phyloP scores from a whole-genome alignment of 2,329 filamentous ascomycete genomes.

The Trichoderma afroharzianum region DNA sequence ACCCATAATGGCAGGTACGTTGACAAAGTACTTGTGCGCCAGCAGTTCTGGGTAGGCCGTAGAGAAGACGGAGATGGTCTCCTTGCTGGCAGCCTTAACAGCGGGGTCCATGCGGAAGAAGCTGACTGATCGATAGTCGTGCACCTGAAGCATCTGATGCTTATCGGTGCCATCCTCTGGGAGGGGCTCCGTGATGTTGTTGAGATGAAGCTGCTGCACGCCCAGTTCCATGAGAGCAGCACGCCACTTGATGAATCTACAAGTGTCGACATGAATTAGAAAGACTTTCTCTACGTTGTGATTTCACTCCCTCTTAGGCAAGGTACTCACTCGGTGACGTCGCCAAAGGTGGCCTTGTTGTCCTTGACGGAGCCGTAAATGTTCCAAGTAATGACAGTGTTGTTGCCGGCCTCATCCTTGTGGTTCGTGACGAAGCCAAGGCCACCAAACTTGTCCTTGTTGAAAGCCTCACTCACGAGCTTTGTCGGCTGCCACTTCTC shows the following conservation, averaged over 20 bases:
- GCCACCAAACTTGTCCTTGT: slow-evolving; percentile 66
- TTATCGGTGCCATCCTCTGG: slow-evolving; percentile 73
- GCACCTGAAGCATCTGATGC: slow-evolving; percentile 88
- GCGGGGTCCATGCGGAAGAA: slow-evolving; percentile 78
- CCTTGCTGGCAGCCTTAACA: slow-evolving; percentile 71
- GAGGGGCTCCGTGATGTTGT: slow-evolving; percentile 65
- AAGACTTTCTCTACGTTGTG: neutral
- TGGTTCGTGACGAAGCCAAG: slow-evolving; percentile 81
- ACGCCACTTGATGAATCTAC: slow-evolving; percentile 84
- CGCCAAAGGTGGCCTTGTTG: slow-evolving; percentile 77
- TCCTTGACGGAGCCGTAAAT: slow-evolving; percentile 87
- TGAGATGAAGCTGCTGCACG: slow-evolving; percentile 68
- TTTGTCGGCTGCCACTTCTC: slow-evolving; percentile 69
- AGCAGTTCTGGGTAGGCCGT: slow-evolving; percentile 87
- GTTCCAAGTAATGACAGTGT: slow-evolving; percentile 80
- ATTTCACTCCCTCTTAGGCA: too few relatives aligned
- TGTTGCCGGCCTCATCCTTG: slow-evolving; percentile 51
- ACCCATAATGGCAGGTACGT: slow-evolving; percentile 86
- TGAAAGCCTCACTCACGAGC: slow-evolving; percentile 61
- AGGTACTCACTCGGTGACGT: slow-evolving; percentile 71
- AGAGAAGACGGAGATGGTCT: slow-evolving; percentile 78
- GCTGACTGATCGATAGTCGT: slow-evolving; percentile 85
- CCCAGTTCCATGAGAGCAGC: slow-evolving; percentile 87
- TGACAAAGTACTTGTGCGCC: slow-evolving; percentile 87
- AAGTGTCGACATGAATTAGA: neutral